Conservation (phyloP, 1,284 basidiomycete species). For the Gymnopus androsaceus region DNA sequence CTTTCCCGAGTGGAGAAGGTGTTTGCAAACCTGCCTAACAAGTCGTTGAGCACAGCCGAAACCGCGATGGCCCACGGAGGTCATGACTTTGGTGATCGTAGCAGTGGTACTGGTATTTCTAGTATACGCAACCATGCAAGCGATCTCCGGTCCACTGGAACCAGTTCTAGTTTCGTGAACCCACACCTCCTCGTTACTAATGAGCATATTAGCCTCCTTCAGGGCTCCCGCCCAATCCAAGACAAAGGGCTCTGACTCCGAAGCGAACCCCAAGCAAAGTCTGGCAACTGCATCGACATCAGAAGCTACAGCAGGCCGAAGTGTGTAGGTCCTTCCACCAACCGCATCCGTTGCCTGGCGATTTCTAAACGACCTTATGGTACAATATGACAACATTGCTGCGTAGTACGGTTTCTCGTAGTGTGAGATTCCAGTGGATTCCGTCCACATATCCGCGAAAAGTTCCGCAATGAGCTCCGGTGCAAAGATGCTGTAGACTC, state of each 20-base stretch:
- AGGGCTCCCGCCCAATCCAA: slow-evolving; percentile 44
- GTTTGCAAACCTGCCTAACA: slow-evolving; percentile 50
- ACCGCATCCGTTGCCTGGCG: neutral
- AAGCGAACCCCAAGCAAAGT: slow-evolving; percentile 59
- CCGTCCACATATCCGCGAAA: slow-evolving; percentile 54
- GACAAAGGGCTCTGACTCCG: slow-evolving; percentile 54
- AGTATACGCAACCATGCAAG: slow-evolving; percentile 67
- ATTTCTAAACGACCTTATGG: slow-evolving; percentile 38
- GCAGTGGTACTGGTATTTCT: slow-evolving; percentile 52
- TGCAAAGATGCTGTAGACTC: slow-evolving; percentile 72
- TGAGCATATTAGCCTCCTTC: slow-evolving; percentile 52
- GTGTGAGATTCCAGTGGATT: slow-evolving; percentile 38
- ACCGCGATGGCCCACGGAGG: slow-evolving; percentile 50
- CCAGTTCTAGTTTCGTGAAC: slow-evolving; percentile 44
- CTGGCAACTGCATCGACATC: slow-evolving; percentile 47
- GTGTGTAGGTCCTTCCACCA: slow-evolving; percentile 17
- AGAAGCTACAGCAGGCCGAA: slow-evolving; percentile 44
- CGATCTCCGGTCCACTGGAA: slow-evolving; percentile 38
- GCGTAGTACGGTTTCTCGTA: slow-evolving; percentile 58
- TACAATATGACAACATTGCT: slow-evolving; percentile 60
- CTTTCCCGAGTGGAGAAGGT: slow-evolving; percentile 38
- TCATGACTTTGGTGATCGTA: slow-evolving; percentile 69
- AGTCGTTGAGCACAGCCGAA: slow-evolving; percentile 59
- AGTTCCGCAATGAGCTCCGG: slow-evolving; percentile 45
- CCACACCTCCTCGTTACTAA: slow-evolving; percentile 57